Evolutionary conservation across 768 basidiomycete genomes (phyloP), one percentile per base, ranked within the genome.

Genomic region (Serendipita vermifera): DNA sequence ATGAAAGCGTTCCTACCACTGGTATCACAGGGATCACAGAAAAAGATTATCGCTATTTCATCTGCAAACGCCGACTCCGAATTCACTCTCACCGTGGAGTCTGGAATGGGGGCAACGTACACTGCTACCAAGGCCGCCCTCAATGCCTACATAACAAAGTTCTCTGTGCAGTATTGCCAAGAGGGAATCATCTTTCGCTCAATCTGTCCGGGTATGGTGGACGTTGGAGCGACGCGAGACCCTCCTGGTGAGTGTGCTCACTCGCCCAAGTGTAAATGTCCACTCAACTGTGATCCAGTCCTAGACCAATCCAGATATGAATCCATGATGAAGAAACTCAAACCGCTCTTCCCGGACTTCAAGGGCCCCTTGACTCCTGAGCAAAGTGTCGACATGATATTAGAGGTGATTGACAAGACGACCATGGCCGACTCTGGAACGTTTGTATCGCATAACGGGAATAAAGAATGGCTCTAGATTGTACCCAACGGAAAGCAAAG

Each of bases 361-460:
- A 53, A 31, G 5, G 64, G 64, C 5, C 58, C 65, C 6, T 58
- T 64, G n/a, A 54, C 58, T n/a, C 61, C 61, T 7, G 53, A 57
- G 22, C 36, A 51, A 24, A 61, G 59, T 15, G 63, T 64, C 33
- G 55, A 39, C 17, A 56, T 55, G 57, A 58, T 62, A 39, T 57
- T 65, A 1, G 43, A 56, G 9, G 59, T 65, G 36, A 56, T 65
- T 33, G 53, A 58, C 17, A 31, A 46, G 24, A n/a, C 38, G 29
- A 64, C 60, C 9, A 14, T 46, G 17, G 60, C 58, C 31, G 46
- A 62, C n/a, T 60, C 60, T 11, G 64, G 64, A 4, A 53, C 56
- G 5, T 65, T 65, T 54, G 31, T 64, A 14, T 64, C 64, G 13
- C 64, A 65, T 35, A 40, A 59, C 20, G 62, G 63, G n/a, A 62